Evolutionary conservation across 1,139 yeast species (phyloP), one percentile per base, ranked within the genome.

Genomic region (Candida labiduridarum): DNA sequence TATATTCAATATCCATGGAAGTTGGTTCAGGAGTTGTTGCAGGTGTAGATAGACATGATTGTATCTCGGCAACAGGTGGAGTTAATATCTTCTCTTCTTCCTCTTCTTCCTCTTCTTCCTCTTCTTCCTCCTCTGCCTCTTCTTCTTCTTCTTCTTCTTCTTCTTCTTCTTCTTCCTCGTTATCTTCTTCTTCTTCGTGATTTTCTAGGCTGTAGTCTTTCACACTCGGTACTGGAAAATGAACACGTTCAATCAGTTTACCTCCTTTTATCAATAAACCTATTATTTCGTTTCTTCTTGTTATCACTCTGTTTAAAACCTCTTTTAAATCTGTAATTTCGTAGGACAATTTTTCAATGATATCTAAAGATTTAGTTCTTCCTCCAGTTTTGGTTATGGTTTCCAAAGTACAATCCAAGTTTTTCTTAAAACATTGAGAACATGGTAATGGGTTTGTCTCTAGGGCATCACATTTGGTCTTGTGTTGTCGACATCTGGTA

Each of bases 391-490:
- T 59, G 19, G 66, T 60, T 15, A 71, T 66, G 19, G 68, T 56
- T 54, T 81, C 89, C 48, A 84, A 69, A 41, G 76, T 75, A 59
- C 90, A 85, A 41, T 68, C 65, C 15, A 78, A 59, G 25, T 79
- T 79, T 52, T 77, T 75, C 61, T 79, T 81, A 12, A 70, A 56
- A 62, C 90, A 85, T 29, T 80, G 77, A 3, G 85, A 64, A 60
- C 90, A 85, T 0, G 87, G 80, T 29, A 66, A 60, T 2, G 89
- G 89, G 42, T 72, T 66, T 22, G 81, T 76, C 18, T 61, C 59
- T 8, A 65, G 58, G 11, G 86, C 86, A 60, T 84, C 85, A 65
- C 89, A 85, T 57, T 78, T 81, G 22, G 85, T 83, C 63, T 85
- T 85, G 58, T 83, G 86, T 58, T 79, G 80, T 43, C 89, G 73